Conservation (phyloP, 2,329 filamentous ascomycete genomes). For the Fusarium nematophilum region DNA sequence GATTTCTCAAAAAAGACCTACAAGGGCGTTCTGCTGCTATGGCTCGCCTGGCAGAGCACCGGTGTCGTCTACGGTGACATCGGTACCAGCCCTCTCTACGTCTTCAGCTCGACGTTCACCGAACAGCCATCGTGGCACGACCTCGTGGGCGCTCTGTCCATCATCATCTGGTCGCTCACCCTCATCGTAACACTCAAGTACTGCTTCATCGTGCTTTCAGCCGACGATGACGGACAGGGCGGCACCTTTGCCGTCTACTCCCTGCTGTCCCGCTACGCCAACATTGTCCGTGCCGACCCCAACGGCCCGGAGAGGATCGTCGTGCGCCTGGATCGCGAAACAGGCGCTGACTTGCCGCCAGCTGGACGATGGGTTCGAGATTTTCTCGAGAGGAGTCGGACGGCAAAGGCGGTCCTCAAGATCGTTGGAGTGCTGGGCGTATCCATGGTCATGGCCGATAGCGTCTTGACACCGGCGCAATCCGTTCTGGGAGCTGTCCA, state of each 20-base stretch:
- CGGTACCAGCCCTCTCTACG: constrained; percentile 75
- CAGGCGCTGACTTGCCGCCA: constrained; percentile 64
- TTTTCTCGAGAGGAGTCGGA: constrained; percentile 66
- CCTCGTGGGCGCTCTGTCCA: constrained; percentile 72
- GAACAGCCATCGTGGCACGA: constrained; percentile 66
- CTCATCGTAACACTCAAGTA: constrained; percentile 79
- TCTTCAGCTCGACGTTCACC: constrained; percentile 75
- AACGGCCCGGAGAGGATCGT: constrained; percentile 59
- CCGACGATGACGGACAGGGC: constrained; percentile 78
- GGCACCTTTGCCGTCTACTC: constrained; percentile 77
- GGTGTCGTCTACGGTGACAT: constrained; percentile 79
- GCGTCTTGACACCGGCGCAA: constrained; percentile 75
- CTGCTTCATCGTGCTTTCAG: constrained; percentile 71
- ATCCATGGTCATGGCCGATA: constrained; percentile 74
- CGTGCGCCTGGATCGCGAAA: constrained; percentile 68
- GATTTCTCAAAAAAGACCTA: constrained; percentile 37
- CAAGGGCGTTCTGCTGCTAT: constrained; percentile 42
- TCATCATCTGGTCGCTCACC: constrained; percentile 76
- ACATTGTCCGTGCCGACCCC: constrained; percentile 71
- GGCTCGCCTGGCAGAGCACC: constrained; percentile 72
- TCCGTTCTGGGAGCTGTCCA: constrained; percentile 77
- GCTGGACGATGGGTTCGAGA: constrained; percentile 64
- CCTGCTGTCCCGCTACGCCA: constrained; percentile 68
- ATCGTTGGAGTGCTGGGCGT: constrained; percentile 73
- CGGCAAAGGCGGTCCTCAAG: constrained; percentile 66